Base-by-base conservation (phyloP, 2,329 filamentous ascomycete species). In the Penicillium sp. region DNA sequence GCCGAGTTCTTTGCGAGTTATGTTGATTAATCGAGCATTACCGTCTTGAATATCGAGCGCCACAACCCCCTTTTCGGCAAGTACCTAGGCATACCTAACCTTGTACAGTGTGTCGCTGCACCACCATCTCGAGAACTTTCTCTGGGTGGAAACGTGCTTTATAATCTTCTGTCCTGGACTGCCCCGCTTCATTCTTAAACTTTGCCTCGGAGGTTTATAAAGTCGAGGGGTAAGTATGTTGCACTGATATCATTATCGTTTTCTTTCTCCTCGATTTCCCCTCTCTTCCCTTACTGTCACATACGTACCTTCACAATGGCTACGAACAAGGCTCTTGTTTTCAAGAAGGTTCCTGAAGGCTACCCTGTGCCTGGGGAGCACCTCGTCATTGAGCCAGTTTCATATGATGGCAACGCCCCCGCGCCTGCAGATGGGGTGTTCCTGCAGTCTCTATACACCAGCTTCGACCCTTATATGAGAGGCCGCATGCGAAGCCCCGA, bases 381-480 rank as follows among this genome's bases (percentile, higher is more conserved):
- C 76, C 81, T 96, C 60, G 80, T 78, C 23, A 73, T 93, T 63
- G 90, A 95, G 76, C 78, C 84, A 67, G 84, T 85, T 63, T 83
- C 86, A 21, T 88, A 93, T 66, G 91, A 95, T 73, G 78, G 88
- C 67, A 71, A 69, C 56, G 70, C 75, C 29, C 68, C 85, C 5
- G 84, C 88, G 30, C 84, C 87, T 26, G 75, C 85, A 49, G 90
- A 90, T 66, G 89, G 92, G 46, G 76, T 96, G 53, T 86, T 86
- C 35, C 79, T 90, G 66, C 86, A 92, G 79, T 86, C 90, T 69
- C 85, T 90, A 71, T 92, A 90, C 76, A 83, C 88, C 66, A 93
- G 91, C 46, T 90, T 90, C 79, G 92, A 96, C 77, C 92, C 92
- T 2, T 96, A 96, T 81, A 87, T 91, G 82, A 90, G 93, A 61